These are phyloP conservation scores for Synchytrium microbalum DNA, from an alignment of 371 early-diverging fungal species.

Conservation along the genomic window DNA sequence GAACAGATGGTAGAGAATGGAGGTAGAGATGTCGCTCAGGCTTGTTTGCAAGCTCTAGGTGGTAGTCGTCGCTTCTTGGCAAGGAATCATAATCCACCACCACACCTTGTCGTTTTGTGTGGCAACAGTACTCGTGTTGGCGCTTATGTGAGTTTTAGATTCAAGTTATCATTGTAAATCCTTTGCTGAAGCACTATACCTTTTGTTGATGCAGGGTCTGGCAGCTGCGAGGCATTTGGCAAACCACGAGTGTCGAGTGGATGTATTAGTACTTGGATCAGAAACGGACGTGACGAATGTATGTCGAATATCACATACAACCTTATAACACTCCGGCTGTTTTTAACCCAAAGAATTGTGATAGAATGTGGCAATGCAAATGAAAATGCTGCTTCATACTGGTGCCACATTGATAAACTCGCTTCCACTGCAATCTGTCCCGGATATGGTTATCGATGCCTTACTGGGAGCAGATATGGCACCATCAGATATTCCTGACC, in stretches of 20 bases:
- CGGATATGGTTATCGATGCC: neutral
- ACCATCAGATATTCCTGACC: conserved; percentile 7
- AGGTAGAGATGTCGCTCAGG: conserved; percentile 37
- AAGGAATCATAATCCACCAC: conserved; percentile 63
- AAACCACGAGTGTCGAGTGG: conserved; percentile 62
- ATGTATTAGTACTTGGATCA: conserved; percentile 49
- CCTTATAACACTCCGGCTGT: neutral
- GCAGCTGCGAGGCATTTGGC: conserved; percentile 63
- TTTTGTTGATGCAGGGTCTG: too few species aligned
- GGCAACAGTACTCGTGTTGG: conserved; percentile 63
- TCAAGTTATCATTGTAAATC: too few species aligned
- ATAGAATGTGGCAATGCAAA: conserved; percentile 1
- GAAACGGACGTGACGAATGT: conserved; percentile 26
- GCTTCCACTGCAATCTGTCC: neutral
- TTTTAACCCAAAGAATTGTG: neutral
- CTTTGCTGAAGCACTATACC: too few species aligned
- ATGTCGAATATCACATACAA: neutral
- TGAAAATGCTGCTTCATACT: neutral
- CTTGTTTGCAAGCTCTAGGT: conserved; percentile 21
- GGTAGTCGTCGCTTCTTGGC: conserved; percentile 60
- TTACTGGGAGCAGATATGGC: neutral
- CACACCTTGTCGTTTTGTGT: conserved; percentile 56
- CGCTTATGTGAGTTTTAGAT: too few species aligned
- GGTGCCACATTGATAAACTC: neutral
- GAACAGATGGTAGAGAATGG: conserved; percentile 74